Conservation (phyloP, 441 rosid species). For the Jatropha multifida region DNA sequence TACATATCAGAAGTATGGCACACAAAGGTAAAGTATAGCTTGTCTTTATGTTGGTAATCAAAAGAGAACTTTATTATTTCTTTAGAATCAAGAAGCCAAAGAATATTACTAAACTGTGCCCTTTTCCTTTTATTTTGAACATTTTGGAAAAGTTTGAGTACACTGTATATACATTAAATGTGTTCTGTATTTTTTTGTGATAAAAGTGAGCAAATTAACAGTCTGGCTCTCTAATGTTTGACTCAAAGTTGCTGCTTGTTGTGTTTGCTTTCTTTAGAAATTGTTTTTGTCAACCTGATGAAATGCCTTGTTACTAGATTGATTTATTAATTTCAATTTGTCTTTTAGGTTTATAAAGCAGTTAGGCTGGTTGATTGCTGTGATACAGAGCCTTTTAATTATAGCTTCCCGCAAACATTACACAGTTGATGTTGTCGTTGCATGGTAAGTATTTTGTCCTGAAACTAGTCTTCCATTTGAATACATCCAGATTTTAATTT, state of each 20-base stretch:
- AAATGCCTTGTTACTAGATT: slow-evolving; percentile 1
- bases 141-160: not conserved
- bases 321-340: not conserved
- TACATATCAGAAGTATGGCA: slow-evolving; percentile 92
- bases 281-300: not conserved
- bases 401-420: slow-evolving; percentile 98
- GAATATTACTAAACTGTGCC: not conserved
- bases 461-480: not conserved
- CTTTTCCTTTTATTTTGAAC: not conserved
- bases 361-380: slow-evolving; percentile 72
- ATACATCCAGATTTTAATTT: not conserved
- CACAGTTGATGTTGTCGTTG: slow-evolving; percentile 92
- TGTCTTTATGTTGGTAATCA: slow-evolving; percentile 5
- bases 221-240: not conserved
- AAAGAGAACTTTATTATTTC: not conserved
- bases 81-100: not conserved
- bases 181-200: not conserved
- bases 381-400: slow-evolving; percentile 84
- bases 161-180: not conserved
- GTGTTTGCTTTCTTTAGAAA: not conserved
- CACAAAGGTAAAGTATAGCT: slow-evolving; percentile 56
- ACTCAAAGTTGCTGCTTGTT: not conserved
- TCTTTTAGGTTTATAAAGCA: slow-evolving; percentile 78
- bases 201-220: not conserved
- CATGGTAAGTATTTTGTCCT: slow-evolving; percentile 53